Evolutionary conservation across 768 basidiomycete species (phyloP).

Genomic region (Kwoniella bestiolae): DNA sequence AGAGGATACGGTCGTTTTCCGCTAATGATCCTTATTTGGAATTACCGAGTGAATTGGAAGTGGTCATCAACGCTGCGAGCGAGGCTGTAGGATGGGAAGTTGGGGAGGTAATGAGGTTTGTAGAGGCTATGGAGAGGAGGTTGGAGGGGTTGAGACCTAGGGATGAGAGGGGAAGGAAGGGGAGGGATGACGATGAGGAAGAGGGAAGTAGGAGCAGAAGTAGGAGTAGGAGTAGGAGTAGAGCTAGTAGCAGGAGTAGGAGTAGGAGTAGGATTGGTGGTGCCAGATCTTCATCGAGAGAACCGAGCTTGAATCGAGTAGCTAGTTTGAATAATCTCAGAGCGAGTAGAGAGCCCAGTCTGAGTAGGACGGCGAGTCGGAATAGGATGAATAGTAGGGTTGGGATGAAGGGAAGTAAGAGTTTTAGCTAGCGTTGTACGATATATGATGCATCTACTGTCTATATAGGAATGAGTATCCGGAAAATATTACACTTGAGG

Average conservation of each 20-base stretch:
- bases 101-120: conserved; percentile 64
- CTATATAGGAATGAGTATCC: too few relatives aligned
- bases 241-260: conserved; percentile 11
- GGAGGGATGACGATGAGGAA: not conserved
- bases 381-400: conserved; percentile 5
- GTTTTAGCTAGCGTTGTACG: conserved; percentile 1
- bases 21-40: conserved; percentile 70
- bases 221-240: conserved; percentile 23
- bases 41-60: conserved; percentile 63
- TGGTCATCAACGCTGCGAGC: conserved; percentile 64
- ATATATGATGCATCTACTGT: not conserved
- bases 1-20: conserved; percentile 68
- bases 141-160: conserved; percentile 52
- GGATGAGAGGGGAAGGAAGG: conserved; percentile 47
- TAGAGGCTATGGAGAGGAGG: conserved; percentile 72
- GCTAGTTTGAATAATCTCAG: conserved; percentile 5
- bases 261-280: conserved; percentile 18
- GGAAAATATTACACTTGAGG: too few relatives aligned
- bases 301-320: not conserved
- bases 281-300: not conserved
- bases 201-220: not conserved
- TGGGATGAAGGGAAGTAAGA: not conserved
- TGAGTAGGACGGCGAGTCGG: conserved; percentile 2
- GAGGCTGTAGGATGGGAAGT: conserved; percentile 65
- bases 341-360: not conserved